Conservation (phyloP, 257 asterid species). For the Ligustrum vulgare region DNA sequence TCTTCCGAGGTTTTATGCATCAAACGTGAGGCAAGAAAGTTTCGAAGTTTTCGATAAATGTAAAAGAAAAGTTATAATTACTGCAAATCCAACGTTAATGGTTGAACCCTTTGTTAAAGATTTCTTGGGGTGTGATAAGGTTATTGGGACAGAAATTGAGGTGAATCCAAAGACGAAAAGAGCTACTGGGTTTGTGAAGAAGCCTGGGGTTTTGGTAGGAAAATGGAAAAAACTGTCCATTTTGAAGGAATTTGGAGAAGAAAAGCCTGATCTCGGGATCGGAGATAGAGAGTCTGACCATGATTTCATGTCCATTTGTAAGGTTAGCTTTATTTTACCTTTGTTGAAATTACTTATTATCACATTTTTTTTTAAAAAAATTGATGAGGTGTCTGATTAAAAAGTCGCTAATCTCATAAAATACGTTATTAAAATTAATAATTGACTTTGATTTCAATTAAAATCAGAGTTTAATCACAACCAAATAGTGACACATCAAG, state of each 20-base stretch:
- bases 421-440: too few relatives aligned
- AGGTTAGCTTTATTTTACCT: slow-evolving; percentile 44
- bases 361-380: too few relatives aligned
- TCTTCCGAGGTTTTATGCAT: slow-evolving; percentile 79
- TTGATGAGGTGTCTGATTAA: too few relatives aligned
- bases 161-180: slow-evolving; percentile 80
- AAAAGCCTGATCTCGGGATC: slow-evolving; percentile 75
- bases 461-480: too few relatives aligned
- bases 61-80: slow-evolving; percentile 74
- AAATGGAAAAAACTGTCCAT: slow-evolving; percentile 74
- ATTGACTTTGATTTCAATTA: too few relatives aligned
- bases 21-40: slow-evolving; percentile 80
- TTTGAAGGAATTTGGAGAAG: slow-evolving; percentile 81
- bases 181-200: slow-evolving; percentile 88
- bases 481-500: too few relatives aligned
- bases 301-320: slow-evolving; percentile 94
- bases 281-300: slow-evolving; percentile 94
- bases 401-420: too few relatives aligned
- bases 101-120: slow-evolving; percentile 93
- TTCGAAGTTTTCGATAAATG: slow-evolving; percentile 76
- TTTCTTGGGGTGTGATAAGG: slow-evolving; percentile 84
- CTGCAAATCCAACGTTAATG: slow-evolving; percentile 95
- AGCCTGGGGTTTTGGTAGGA: slow-evolving; percentile 89
- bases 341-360: too few relatives aligned
- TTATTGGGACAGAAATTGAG: slow-evolving; percentile 94